Base-by-base conservation (phyloP, 2,329 filamentous ascomycete genomes). In the Ophiosphaerella herpotricha region DNA sequence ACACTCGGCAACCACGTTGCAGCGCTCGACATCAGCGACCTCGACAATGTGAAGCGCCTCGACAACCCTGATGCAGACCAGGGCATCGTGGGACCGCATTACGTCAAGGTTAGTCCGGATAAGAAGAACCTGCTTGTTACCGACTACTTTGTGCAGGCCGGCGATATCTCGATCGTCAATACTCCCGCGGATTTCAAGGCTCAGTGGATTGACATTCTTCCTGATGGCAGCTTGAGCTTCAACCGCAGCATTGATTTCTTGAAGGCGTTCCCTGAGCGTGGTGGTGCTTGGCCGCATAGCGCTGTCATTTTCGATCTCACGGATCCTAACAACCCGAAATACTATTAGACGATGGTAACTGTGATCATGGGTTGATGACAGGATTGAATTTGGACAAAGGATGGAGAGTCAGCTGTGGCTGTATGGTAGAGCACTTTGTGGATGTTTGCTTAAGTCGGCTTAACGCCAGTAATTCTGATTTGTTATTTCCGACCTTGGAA, bases 101-200 rank as follows among this genome's bases (percentile, higher is more conserved):
- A 85, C 59, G 74, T 86, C 73, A 86, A 86, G 75, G 76, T 86
- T 51, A 81, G 81, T 4, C 83, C 84, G 0, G 84, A 86, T 56
- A 82, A 85, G 75, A 84, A 84, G 76, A 82, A 86, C 64, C 68
- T 86, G 13, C 75, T 86, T 2, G 82, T 86, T 12, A 85, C 81
- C n/a, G 84, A 85, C 44, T 86, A 86, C 74, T 86, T 86, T 61
- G 82, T 87, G 2, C 83, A 86, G 71, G 82, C 78, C 8, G 83
- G 83, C 23, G 80, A 82, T 48, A 85, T 85, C 48, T 81, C 80
- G 6, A 72, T 86, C 2, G 76, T 86, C 61, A 85, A 85, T 63
- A 85, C 82, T 0, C 82, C 82, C 0, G 82, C 76, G 16, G 83
- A 86, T 64, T 86, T 79, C 77, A 85, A 85, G 75, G 83, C 77